These are phyloP conservation scores for Salinomyces thailandicus DNA, from an alignment of 2,329 filamentous ascomycete species.

Conservation along the genomic window DNA sequence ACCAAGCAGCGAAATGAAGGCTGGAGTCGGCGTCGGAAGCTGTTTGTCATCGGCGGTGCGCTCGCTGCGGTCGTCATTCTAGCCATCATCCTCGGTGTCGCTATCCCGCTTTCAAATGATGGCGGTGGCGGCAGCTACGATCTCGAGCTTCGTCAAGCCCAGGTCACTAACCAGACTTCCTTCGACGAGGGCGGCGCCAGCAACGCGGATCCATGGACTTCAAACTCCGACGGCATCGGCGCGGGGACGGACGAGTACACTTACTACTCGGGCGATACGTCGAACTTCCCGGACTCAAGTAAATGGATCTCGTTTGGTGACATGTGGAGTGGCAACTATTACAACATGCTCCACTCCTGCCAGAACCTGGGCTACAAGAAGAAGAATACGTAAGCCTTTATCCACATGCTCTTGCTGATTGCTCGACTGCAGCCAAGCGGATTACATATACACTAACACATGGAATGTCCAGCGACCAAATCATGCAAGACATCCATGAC, in stretches of 20 bases:
- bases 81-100: constrained; percentile 14
- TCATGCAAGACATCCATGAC: constrained; percentile 29
- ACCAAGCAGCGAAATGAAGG: not conserved
- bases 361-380: constrained; percentile 24
- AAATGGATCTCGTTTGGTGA: constrained; percentile 20
- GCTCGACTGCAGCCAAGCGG: too few species aligned
- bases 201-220: constrained; percentile 4
- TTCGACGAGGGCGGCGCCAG: constrained; percentile 20
- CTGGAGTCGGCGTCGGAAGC: constrained; percentile 15
- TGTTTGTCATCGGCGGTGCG: constrained; percentile 13
- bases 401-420: too few species aligned
- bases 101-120: constrained; percentile 16
- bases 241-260: constrained; percentile 18
- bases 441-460: too few species aligned
- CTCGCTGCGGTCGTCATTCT: constrained; percentile 11
- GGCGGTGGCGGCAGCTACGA: constrained; percentile 12
- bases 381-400: constrained; percentile 16
- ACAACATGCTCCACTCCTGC: constrained; percentile 25
- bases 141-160: constrained; percentile 18
- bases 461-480: constrained; percentile 23
- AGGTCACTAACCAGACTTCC: constrained; percentile 22
- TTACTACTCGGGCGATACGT: constrained; percentile 22
- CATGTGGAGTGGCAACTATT: constrained; percentile 28
- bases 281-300: constrained; percentile 11
- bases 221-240: constrained; percentile 18